Base-by-base conservation (phyloP, 805 yeast genomes). In the Candida rishiriensis region DNA sequence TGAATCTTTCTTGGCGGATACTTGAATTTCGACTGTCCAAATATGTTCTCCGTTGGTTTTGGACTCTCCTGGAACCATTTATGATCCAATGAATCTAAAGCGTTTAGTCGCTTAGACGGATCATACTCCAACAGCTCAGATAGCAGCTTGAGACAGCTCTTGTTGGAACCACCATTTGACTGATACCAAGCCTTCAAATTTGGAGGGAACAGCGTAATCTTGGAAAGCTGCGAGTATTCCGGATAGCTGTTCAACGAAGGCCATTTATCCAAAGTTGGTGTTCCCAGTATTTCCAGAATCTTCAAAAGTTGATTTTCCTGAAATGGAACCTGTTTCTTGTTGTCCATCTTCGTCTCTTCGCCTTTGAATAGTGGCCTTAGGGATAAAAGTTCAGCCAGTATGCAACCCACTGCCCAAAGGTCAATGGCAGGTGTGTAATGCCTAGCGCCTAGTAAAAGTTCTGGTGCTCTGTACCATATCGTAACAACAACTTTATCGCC, bases 401-500 rank as follows among this genome's bases (percentile, higher is more conserved):
- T 90, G 62, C 97, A 90, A 0, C 98, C 98, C 4, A 87, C 88
- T 0, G 98, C 96, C 98, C 98, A 90, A 31, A 87, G 63, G 67
- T 93, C 96, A 40, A 93, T 82, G 0, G 96, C 89, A 1, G 96
- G 90, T 0, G 97, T 84, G 59, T 90, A 90, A 65, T 90, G 96
- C 34, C 96, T 72, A 2, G 95, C 88, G 0, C 97, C 97, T 49
- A 91, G 79, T 18, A 93, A 68, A 38, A 93, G 69, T 57, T 93
- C 99, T 0, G 99, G 99, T 0, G 97, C 96, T 53, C 98, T 72
- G 61, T 90, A 90, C 98, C 98, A 90, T 45, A 90, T 90, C 0
- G 98, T 90, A 11, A 90, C 97, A 43, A 90, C 97, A 13, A 90
- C 97, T 65, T 90, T 90, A 64, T 90, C 98, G 36, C 97, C 97